phyloP scores from a whole-genome alignment of 164 flowering plant genomes.

The Kingdonia uniflora region DNA sequence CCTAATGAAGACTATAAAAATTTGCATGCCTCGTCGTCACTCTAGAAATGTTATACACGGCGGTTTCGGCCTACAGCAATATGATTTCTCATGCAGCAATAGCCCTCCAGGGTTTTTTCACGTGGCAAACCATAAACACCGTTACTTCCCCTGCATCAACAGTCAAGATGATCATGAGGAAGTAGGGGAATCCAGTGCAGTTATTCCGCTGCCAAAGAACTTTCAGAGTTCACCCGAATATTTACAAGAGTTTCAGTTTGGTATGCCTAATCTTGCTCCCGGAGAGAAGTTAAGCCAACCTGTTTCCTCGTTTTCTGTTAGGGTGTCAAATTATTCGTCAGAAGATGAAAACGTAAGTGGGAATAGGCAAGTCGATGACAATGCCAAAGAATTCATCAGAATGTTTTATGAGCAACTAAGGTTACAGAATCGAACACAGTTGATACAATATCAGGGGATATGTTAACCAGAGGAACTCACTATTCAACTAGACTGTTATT shows the following conservation, averaged over 20 bases:
- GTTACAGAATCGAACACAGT: constrained; percentile 29
- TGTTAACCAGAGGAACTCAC: constrained; percentile 17
- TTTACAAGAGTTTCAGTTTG: constrained; percentile 15
- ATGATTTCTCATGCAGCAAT: constrained; percentile 54
- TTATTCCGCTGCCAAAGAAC: constrained; percentile 24
- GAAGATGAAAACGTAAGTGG: constrained; percentile 17
- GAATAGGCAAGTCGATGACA: constrained; percentile 25
- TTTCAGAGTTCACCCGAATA: constrained; percentile 29
- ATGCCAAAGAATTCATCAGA: constrained; percentile 49
- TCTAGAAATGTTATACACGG: constrained; percentile 15
- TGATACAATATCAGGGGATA: constrained; percentile 28
- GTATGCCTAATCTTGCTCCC: constrained; percentile 9
- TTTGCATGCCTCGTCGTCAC: constrained; percentile 28
- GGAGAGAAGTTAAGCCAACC: constrained; percentile 27
- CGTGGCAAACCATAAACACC: constrained; percentile 27
- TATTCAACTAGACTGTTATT: too few species aligned
- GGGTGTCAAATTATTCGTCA: constrained; percentile 29
- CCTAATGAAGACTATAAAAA: constrained; percentile 24
- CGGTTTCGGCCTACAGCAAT: constrained; percentile 30
- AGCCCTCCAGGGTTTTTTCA: constrained; percentile 53
- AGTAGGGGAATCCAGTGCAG: constrained; percentile 4
- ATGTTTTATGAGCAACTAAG: constrained; percentile 47
- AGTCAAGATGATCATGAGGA: constrained; percentile 7
- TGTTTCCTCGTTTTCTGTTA: constrained; percentile 26
- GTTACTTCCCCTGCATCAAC: constrained; percentile 47